Conservation (phyloP, 352 stramenopile species). For the Globisporangium polare region DNA sequence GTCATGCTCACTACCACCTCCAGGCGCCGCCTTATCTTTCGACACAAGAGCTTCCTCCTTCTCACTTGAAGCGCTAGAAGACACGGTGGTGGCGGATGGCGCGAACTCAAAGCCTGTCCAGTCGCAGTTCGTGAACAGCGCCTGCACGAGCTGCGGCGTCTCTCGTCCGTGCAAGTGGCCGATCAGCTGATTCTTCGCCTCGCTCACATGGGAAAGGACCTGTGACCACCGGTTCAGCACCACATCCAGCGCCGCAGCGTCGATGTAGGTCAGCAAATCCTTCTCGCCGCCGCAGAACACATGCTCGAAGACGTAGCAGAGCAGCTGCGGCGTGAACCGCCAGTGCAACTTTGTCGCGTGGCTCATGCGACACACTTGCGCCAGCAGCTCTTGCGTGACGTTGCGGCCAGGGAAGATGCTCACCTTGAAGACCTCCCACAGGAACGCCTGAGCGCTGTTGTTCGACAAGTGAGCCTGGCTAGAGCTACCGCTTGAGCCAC, state of each 20-base stretch:
- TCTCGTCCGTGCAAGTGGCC: slow-evolving; percentile 57
- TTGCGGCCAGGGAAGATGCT: slow-evolving; percentile 30
- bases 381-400: slow-evolving; percentile 33
- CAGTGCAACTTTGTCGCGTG: slow-evolving; percentile 48
- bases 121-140: slow-evolving; percentile 57
- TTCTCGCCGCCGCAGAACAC: slow-evolving; percentile 46
- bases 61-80: slow-evolving; percentile 2
- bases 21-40: background rate
- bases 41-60: background rate
- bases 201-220: slow-evolving; percentile 41
- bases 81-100: background rate
- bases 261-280: slow-evolving; percentile 41
- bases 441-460: slow-evolving; percentile 28
- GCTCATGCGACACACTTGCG: slow-evolving; percentile 44
- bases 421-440: slow-evolving; percentile 57
- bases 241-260: slow-evolving; percentile 43
- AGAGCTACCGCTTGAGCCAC: slow-evolving; percentile 6
- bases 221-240: slow-evolving; percentile 53
- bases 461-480: slow-evolving; percentile 11
- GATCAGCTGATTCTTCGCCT: slow-evolving; percentile 56
- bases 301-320: slow-evolving; percentile 55
- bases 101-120: slow-evolving; percentile 61
- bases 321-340: slow-evolving; percentile 58
- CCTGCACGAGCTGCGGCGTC: slow-evolving; percentile 49
- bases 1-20: background rate